Evolutionary conservation across 2,329 filamentous ascomycete genomes (phyloP), one percentile per base, ranked within the genome.

Genomic region (Alternaria arborescens): DNA sequence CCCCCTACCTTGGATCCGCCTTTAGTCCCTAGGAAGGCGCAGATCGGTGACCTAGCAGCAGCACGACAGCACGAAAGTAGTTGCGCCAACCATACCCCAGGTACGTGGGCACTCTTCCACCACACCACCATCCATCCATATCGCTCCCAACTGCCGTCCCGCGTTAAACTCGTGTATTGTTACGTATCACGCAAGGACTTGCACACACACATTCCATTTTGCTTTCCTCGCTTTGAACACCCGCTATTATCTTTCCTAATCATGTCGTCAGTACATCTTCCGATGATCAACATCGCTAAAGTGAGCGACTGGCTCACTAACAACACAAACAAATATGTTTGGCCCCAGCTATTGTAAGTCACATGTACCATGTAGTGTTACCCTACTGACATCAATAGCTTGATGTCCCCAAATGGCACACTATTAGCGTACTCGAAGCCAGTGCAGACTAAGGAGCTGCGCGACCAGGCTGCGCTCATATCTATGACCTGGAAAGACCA

Each of bases 391-490:
- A 7, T 16, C 44, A 47, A 14, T 55, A 82, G 80, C 62, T 71
- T 84, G 55, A 85, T 84, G 80, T 84, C 82, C 30, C 81, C 81
- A 22, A 84, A 83, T 66, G 83, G 82, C 62, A 84, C 82, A 2
- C 71, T 85, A 20, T 74, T 85, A 52, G 82, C 83, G 43, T 83
- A 84, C 69, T 83, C 79, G 18, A 80, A 79, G 22, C 82, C 82
- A 12, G 77, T 79, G n/a, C 78, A 84, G 62, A 82, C 82, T 68
- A 80, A 80, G 61, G 79, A 82, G 61, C 75, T 84, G 32, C 80
- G 83, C 41, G 82, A 82, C 57, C 81, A 83, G 66, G 82, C 81
- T 22, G 81, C 83, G 7, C 71, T 83, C 48, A 79, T 83, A 8
- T 82, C 82, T 22, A 80, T 84, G 63, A 78, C 79, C 10, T 84